A percentile compares a stretch with the other conserved stretches of the same genome.
These are phyloP conservation scores for Wickerhamiella musiphila DNA, from an alignment of 805 yeast genomes.

Conservation along the genomic window DNA sequence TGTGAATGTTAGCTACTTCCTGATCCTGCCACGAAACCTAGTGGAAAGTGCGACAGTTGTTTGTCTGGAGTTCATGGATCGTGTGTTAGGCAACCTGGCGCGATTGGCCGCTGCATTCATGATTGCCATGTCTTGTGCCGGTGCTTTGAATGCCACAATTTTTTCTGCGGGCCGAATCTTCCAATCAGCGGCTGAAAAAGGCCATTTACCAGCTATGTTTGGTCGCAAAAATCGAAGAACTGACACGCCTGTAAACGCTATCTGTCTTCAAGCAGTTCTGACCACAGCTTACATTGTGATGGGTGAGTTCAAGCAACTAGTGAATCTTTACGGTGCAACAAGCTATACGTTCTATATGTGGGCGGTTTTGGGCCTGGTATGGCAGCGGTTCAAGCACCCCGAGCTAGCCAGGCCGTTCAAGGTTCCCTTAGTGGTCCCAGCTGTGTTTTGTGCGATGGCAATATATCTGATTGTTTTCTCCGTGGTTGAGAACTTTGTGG, in stretches of 20 bases:
- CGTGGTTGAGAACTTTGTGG: neutral
- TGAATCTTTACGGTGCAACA: slow-evolving; percentile 24
- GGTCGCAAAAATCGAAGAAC: slow-evolving; percentile 11
- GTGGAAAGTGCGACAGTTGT: slow-evolving; percentile 21
- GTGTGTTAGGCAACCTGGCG: slow-evolving; percentile 17
- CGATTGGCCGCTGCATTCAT: slow-evolving; percentile 19
- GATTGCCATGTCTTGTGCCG: slow-evolving; percentile 25
- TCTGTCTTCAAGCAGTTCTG: slow-evolving; percentile 19
- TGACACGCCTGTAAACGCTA: slow-evolving; percentile 22
- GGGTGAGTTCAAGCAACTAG: slow-evolving; percentile 23
- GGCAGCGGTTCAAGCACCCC: slow-evolving; percentile 22
- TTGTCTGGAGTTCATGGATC: slow-evolving; percentile 21
- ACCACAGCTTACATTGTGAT: slow-evolving; percentile 20
- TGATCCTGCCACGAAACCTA: slow-evolving; percentile 57
- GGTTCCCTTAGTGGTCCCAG: too few relatives aligned
- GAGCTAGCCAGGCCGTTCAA: slow-evolving; percentile 23
- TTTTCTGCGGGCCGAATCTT: slow-evolving; percentile 23
- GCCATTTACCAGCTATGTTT: slow-evolving; percentile 20
- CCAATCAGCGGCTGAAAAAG: slow-evolving; percentile 23
- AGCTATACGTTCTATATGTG: slow-evolving; percentile 20
- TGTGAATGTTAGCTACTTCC: slow-evolving; percentile 29
- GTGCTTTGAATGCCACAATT: slow-evolving; percentile 25
- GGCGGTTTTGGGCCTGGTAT: slow-evolving; percentile 24
- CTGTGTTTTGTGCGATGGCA: neutral
- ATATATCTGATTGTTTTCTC: neutral